Conservation (phyloP, 306 rosid species). For the Corylus americana region DNA sequence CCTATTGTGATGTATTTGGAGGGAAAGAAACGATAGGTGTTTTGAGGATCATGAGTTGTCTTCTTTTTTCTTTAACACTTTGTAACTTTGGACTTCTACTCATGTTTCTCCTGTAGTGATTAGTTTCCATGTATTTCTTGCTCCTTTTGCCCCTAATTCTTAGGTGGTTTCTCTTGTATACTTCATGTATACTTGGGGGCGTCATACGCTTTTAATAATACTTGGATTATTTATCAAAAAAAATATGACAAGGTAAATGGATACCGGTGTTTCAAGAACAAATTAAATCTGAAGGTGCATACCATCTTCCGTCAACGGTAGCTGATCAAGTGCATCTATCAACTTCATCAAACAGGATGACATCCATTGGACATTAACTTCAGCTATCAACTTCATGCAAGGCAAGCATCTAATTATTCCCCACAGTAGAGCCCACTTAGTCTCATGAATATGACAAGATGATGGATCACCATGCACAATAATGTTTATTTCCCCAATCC, state of each 20-base stretch:
- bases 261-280: background rate
- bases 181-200: too few species aligned
- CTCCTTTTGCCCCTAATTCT: too few species aligned
- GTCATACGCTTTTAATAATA: too few species aligned
- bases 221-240: too few species aligned
- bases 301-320: slow-evolving; percentile 53
- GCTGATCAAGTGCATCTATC: slow-evolving; percentile 57
- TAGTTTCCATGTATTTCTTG: too few species aligned
- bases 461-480: slow-evolving; percentile 31
- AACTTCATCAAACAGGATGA: slow-evolving; percentile 59
- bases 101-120: too few species aligned
- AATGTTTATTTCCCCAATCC: slow-evolving; percentile 46
- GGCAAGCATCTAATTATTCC: slow-evolving; percentile 75
- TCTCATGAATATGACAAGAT: slow-evolving; percentile 43
- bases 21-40: too few species aligned
- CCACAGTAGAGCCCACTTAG: slow-evolving; percentile 66
- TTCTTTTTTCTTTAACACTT: too few species aligned
- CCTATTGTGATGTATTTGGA: too few species aligned
- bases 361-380: slow-evolving; percentile 31
- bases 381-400: slow-evolving; percentile 22
- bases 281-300: slow-evolving; percentile 23
- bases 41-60: too few species aligned
- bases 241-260: background rate
- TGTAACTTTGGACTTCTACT: too few species aligned
- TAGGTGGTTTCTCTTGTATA: too few species aligned